Percentiles rank a stretch among this genome's conserved stretches.
These are phyloP conservation scores for Aspergillus unguis DNA, from an alignment of 2,329 filamentous ascomycete genomes.

Conservation along the genomic window DNA sequence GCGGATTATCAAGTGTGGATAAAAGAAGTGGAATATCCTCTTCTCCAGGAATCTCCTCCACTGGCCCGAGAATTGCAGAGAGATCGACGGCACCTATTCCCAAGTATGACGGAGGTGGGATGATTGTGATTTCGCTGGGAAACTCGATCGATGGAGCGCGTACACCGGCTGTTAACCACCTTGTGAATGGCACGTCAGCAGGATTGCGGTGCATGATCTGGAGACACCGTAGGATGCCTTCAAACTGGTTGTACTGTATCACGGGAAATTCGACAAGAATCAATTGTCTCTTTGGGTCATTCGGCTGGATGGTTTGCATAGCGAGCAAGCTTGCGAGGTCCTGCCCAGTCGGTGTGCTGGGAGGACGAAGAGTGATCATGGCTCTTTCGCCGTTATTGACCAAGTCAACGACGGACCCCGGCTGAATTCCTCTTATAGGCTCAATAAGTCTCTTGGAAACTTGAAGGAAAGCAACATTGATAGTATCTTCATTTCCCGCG, in stretches of 20 bases:
- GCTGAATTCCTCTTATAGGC: neutral
- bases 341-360: neutral
- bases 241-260: constrained; percentile 12
- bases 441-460: constrained; percentile 3
- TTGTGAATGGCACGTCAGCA: no score
- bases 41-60: no score
- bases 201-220: neutral
- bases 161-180: no score
- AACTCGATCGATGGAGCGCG: no score
- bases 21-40: no score
- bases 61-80: no score
- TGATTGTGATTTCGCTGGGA: no score
- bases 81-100: no score
- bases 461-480: constrained; percentile 6
- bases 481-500: constrained; percentile 1
- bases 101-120: no score
- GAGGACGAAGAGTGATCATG: constrained; percentile 2
- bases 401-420: neutral
- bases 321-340: neutral
- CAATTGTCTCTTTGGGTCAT: neutral
- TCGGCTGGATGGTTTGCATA: neutral
- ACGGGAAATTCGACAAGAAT: constrained; percentile 16
- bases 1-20: no score
- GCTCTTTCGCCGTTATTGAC: constrained; percentile 2
- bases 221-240: constrained; percentile 13